Evolutionary conservation across 2,329 filamentous ascomycete species (phyloP), one percentile per base, ranked within the genome.

Genomic region (Didymellaceae sp.): DNA sequence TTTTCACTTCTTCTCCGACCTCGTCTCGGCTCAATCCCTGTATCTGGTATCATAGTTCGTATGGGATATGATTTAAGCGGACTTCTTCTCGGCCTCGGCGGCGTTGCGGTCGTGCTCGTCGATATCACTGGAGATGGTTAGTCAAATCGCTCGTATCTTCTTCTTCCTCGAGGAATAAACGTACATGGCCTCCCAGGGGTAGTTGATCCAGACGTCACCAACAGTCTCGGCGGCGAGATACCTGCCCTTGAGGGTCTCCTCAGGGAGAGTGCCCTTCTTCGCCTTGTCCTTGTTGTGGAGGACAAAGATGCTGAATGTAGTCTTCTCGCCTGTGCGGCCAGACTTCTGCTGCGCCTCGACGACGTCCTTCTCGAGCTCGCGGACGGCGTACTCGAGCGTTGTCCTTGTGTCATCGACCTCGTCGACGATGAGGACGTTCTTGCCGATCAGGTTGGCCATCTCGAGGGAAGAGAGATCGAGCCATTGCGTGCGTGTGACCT

Each of bases 401-500:
- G 92, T 97, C 64, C 92, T 85, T 50, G 92, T 97, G 76, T 97
- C 92, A 72, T 97, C 92, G 33, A 97, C 92, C 82, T 97, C 91
- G 71, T 96, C 91, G 25, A 96, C 91, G 58, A 96, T 96, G 60
- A 96, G 80, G 55, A 96, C 86, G 73, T 89, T 89, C 83, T 95
- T 95, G 76, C 91, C 91, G 57, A 96, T 88, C 68, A 96, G 79
- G 76, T 92, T 92, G 71, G 86, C 83, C 87, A 96, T 94, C 76
- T 91, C 86, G 59, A 96, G 83, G 38, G 87, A 88, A 59, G 83
- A 89, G 54, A 99, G 80, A 75, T 99, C 94, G 50, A 99, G 86
- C 94, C 94, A 99, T 83, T 99, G 94, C 30, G 94, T 97, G 65
- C 94, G 89, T 32, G 91, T 97, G 65, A 99, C 94, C 79, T 95